These are phyloP conservation scores for Acanthochlamys bracteata DNA, from an alignment of 106 monocot genomes.

Conservation along the genomic window DNA sequence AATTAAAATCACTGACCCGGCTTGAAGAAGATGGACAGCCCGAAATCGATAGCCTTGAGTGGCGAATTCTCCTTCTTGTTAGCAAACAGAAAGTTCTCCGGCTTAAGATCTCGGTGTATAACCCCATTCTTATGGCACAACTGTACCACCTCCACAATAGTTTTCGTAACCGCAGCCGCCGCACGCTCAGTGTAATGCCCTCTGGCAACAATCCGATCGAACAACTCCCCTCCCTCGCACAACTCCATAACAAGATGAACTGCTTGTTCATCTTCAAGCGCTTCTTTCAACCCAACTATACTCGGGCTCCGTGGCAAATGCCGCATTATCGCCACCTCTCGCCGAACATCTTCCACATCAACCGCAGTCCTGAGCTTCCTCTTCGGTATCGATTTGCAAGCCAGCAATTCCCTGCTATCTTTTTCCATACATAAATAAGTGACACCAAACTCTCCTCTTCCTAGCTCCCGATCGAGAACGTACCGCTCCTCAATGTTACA, in stretches of 20 bases:
- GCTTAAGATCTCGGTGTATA: slow-evolving; percentile 75
- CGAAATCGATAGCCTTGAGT: slow-evolving; percentile 73
- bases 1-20: slow-evolving; percentile 32
- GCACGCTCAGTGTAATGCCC: slow-evolving; percentile 97
- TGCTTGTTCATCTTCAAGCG: slow-evolving; percentile 90
- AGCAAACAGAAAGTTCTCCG: slow-evolving; percentile 76
- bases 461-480: slow-evolving; percentile 62
- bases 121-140: slow-evolving; percentile 78
- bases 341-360: slow-evolving; percentile 90
- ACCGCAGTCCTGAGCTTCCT: slow-evolving; percentile 87
- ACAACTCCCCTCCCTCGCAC: slow-evolving; percentile 96
- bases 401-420: slow-evolving; percentile 57
- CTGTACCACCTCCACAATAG: slow-evolving; percentile 97
- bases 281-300: slow-evolving; percentile 74
- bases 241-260: slow-evolving; percentile 99
- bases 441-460: slow-evolving; percentile 86
- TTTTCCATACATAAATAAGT: slow-evolving; percentile 92
- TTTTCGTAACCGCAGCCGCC: slow-evolving; percentile 58
- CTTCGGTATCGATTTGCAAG: slow-evolving; percentile 99
- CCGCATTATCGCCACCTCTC: slow-evolving; percentile 99
- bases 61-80: slow-evolving; percentile 83
- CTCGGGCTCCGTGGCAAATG: slow-evolving; percentile 62
- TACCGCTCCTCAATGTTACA: slow-evolving; percentile 49
- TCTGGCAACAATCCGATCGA: slow-evolving; percentile 90
- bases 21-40: slow-evolving; percentile 79